phyloP scores from a whole-genome alignment of 2,329 filamentous ascomycete species.

The Plenodomus tracheiphilus region DNA sequence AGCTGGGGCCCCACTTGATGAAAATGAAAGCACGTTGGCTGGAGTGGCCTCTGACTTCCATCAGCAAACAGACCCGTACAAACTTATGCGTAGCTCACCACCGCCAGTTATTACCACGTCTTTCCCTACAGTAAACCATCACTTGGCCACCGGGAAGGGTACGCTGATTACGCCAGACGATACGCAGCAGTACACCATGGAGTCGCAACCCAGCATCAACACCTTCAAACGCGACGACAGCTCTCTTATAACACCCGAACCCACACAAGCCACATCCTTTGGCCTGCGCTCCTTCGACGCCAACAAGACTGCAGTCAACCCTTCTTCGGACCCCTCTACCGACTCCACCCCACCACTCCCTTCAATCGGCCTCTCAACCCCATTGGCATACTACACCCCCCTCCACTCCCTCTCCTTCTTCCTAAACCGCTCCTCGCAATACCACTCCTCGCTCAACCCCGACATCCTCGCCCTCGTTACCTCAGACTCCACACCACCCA shows the following conservation, averaged over 20 bases:
- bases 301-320: conserved; percentile 7
- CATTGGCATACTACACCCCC: conserved; percentile 51
- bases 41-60: background rate
- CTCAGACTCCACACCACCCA: conserved; percentile 32
- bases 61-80: conserved; percentile 1
- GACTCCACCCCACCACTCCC: conserved; percentile 15
- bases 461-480: conserved; percentile 52
- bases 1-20: conserved; percentile 8
- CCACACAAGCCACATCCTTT: conserved; percentile 39
- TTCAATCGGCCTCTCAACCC: conserved; percentile 46
- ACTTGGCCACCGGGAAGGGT: conserved; percentile 16
- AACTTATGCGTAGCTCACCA: conserved; percentile 15
- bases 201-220: conserved; percentile 24
- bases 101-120: background rate
- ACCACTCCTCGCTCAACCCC: conserved; percentile 40
- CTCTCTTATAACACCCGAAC: conserved; percentile 43
- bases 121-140: conserved; percentile 9
- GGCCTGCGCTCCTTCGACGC: conserved; percentile 26
- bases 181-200: conserved; percentile 29
- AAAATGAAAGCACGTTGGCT: conserved; percentile 10
- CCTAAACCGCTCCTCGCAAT: conserved; percentile 45
- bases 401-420: conserved; percentile 45
- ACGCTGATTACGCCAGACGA: conserved; percentile 30
- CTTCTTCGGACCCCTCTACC: conserved; percentile 20
- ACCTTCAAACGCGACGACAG: conserved; percentile 17